Base-by-base conservation (phyloP, 2,329 filamentous ascomycete species). In the Pseudogymnoascus sp. region DNA sequence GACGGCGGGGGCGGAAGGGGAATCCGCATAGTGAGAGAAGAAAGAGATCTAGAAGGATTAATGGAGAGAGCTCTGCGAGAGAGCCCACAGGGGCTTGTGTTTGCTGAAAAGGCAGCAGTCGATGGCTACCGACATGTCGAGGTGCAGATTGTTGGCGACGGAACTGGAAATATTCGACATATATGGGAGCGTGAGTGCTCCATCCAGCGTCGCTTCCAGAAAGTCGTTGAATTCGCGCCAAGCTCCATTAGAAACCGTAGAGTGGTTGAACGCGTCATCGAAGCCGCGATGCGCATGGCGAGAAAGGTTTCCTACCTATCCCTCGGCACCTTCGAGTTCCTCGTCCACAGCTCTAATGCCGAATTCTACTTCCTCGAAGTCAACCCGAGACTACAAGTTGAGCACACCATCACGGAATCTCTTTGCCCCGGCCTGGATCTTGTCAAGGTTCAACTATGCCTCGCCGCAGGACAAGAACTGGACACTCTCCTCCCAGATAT, bases 201-300 rank as follows among this genome's bases (percentile, higher is more conserved):
- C 0, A 82, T 89, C 4, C 86, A 89, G 69, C 74, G 87, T 43
- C 77, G 87, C 16, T 85, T 89, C 68, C 87, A 89, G 69, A 89
- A 90, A 68, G 83, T 89, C 23, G 81, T 90, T 12, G 86, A 89
- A 67, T 87, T 90, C 69, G 87, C 82, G 10, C 87, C 87, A 0
- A 85, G 83, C 64, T 85, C 85, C 0, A 86, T 87, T 64, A 76
- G 84, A 3, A 74, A 84, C 66, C 73, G 83, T 0, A 72, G 61
- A 16, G 61, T 68, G 11, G 68, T 72, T 3, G 66, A 69, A 1
- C 66, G 69, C 0, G 67, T 79, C 14, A 71, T 77, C 1, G 65
- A 71, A 23, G 77, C 82, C 26, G 83, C 84, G 29, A 76, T 85
- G 16, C 74, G 77, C 8, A 75, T 85, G 16, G 81, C 81, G 0